Evolutionary conservation across 495 filamentous ascomycete genomes (phyloP), one percentile per base, ranked within the genome.

Genomic region (Wilcoxina mikolae): DNA sequence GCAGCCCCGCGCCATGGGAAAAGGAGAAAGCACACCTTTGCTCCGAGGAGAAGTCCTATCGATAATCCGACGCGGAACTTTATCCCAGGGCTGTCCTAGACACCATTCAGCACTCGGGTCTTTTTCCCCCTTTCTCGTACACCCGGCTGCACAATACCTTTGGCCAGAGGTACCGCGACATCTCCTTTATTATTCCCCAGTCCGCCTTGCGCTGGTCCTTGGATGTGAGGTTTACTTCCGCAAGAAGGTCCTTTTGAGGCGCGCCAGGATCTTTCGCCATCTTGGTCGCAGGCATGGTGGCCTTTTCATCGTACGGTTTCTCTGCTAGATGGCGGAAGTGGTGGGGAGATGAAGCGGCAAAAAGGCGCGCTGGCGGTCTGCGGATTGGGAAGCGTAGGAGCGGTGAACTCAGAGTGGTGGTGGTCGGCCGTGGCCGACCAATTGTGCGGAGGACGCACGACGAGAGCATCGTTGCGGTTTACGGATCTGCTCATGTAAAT

Each of bases 151-250:
- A 23, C 26, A 28, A 53, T 72, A 79, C 78, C 73, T 91, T 94
- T 26, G 91, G 91, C 91, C 91, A 98, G n/a, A 98, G 69, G 67
- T 98, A 98, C 53, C 78, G 81, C 41, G 83, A 79, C 89, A 98
- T 95, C 68, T 96, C 87, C 70, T 87, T 93, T 73, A 98, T 90
- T 44, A 98, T 98, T 4, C 86, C 87, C 91, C 93, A 96, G 58
- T 98, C 91, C 4, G 88, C 93, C 69, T 87, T 93, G 44, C 91
- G 77, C 70, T 96, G 91, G 68, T 94, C 88, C 60, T 87, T 84
- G 9, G 76, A 83, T 2, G 76, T 57, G 15, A 64, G 41, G 27
- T 51, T 58, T 5, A 55, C 54, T 24, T 65, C 61, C 12, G 54
- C 57, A 3, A 65, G 54, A 2, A 65, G 10, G 39, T 52, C 49